phyloP scores from a whole-genome alignment of 805 yeast species.

The Candida krabiensis region DNA sequence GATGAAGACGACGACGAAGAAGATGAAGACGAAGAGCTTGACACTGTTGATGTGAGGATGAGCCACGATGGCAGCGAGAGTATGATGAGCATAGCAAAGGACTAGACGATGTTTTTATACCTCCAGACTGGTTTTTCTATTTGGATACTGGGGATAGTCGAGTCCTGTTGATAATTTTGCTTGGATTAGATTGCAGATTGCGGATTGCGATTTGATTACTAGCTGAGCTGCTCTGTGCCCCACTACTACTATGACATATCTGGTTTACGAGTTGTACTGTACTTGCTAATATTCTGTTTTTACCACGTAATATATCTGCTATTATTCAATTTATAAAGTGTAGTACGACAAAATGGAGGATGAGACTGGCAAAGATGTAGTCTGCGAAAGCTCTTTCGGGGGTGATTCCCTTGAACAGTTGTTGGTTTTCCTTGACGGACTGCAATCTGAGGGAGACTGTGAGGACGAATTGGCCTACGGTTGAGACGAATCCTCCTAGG shows the following conservation, averaged over 20 bases:
- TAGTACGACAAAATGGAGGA: slow-evolving; percentile 82
- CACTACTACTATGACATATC: too few relatives aligned
- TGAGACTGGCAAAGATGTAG: slow-evolving; percentile 79
- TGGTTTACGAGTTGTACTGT: too few relatives aligned
- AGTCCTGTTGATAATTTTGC: too few relatives aligned
- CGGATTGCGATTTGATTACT: too few relatives aligned
- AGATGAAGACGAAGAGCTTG: slow-evolving; percentile 7
- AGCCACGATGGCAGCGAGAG: slow-evolving; percentile 33
- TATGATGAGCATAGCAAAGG: slow-evolving; percentile 33
- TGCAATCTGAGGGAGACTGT: slow-evolving; percentile 83
- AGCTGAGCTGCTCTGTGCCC: slow-evolving; percentile 4
- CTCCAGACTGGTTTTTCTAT: too few relatives aligned
- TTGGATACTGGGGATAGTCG: too few relatives aligned
- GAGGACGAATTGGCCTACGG: slow-evolving; percentile 95
- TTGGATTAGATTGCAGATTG: background rate
- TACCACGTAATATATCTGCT: background rate
- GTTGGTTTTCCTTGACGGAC: slow-evolving; percentile 33
- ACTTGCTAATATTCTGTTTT: background rate
- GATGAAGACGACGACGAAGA: slow-evolving; percentile 15
- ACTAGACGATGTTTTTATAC: too few relatives aligned
- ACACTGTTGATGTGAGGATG: slow-evolving; percentile 17
- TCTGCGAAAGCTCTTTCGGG: slow-evolving; percentile 78
- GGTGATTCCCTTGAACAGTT: slow-evolving; percentile 24
- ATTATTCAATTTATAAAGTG: slow-evolving; percentile 78
- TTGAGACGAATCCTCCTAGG: slow-evolving; percentile 84